Evolutionary conservation across 352 stramenopile genomes (phyloP).

Genomic region (Phytophthora ohioensis): DNA sequence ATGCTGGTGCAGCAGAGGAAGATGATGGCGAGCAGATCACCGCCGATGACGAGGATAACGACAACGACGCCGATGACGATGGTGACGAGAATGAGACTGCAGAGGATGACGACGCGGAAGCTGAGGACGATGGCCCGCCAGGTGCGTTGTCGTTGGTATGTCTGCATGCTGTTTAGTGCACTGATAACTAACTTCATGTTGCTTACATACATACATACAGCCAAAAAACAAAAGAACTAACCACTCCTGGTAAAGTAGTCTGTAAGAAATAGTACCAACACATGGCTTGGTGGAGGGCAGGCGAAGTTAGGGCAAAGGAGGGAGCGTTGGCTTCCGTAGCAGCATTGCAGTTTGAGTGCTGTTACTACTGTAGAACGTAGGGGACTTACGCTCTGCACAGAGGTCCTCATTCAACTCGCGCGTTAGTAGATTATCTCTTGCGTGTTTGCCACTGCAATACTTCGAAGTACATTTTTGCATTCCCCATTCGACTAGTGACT

Average conservation of each 20-base stretch:
- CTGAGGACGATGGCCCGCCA: conserved; percentile 53
- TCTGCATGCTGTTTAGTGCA: background rate
- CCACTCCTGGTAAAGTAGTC: conserved; percentile 25
- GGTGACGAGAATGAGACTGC: conserved; percentile 15
- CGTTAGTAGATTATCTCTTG: background rate
- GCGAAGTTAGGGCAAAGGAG: conserved; percentile 3
- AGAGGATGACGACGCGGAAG: conserved; percentile 18
- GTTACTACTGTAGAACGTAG: too few relatives aligned
- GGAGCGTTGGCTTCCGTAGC: background rate
- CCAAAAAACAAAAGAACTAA: conserved; percentile 80
- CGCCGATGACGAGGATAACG: conserved; percentile 51
- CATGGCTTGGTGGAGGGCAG: background rate
- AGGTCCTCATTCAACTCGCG: background rate
- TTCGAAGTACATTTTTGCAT: background rate
- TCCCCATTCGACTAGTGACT: background rate
- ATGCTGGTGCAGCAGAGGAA: conserved; percentile 34
- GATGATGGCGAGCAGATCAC: conserved; percentile 35
- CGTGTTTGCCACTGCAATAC: background rate
- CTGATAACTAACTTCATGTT: conserved; percentile 9
- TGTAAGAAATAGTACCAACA: conserved; percentile 26
- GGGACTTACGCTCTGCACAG: background rate
- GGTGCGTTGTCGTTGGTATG: conserved; percentile 36
- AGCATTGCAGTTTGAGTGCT: too few relatives aligned
- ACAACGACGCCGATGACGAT: conserved; percentile 40
- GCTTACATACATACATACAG: conserved; percentile 26